Evolutionary conservation across 2,329 filamentous ascomycete species (phyloP), one percentile per base, ranked within the genome.

Genomic region (Diplodia intermedia): DNA sequence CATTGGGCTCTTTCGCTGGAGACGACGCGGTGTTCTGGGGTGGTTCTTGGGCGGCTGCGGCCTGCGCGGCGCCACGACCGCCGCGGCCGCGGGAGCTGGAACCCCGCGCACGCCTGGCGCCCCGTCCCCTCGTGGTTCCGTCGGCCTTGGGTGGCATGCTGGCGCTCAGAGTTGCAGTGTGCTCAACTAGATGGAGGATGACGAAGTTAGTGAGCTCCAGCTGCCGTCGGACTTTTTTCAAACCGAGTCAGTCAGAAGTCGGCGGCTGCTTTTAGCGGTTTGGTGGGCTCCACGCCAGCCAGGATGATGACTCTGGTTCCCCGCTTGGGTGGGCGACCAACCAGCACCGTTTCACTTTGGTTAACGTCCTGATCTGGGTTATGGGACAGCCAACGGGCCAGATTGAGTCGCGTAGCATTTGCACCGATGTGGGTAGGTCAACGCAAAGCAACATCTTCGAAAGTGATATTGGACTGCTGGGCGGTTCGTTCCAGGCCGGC

Each of bases 121-220:
- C 50, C 2, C 73, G 73, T 18, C 74, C 72, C 2, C 73, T 72
- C 18, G 31, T 52, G 4, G 43, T 40, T 65, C 62, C 29, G 40
- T 66, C 57, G 73, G 70, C 68, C 71, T 76, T 77, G 53, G 76
- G 76, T 50, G 76, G 76, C 77, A 79, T 79, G 71, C 67, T 52
- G 61, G 50, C 4, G n/a, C n/a, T 52, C n/a, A 18, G 20, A 26
- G 9, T 31, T 14, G 43, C 1, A 14, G 40, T 50, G 23, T n/a
- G 12, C 7, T 15, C 52, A n/a, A 65, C 18, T 14, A 8, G 43
- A 47, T 20, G 18, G 62, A 43, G 52, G 62, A 65, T 43, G 62
- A 65, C 49, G 62, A 55, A 43, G 50, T 47, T 12, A 38, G 36
- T 23, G 60, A 65, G 62, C 49, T 54, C 15, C 26, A 65, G 62